phyloP scores from a whole-genome alignment of 345 rosid genomes.

The Citrus sinensis region DNA sequence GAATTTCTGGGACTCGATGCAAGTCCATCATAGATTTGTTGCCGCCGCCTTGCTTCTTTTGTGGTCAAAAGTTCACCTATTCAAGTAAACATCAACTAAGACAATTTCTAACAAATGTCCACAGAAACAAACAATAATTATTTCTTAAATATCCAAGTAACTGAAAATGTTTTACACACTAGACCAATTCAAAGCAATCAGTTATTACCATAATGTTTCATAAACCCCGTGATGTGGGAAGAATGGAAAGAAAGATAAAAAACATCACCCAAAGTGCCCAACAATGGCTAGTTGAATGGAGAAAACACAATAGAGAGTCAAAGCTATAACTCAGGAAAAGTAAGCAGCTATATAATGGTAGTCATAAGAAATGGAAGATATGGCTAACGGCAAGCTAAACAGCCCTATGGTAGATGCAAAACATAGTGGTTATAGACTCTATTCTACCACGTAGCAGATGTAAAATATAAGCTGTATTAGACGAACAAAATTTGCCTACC shows the following conservation, averaged over 20 bases:
- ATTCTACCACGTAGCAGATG: background rate
- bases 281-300: background rate
- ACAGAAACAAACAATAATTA: background rate
- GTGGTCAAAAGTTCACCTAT: conserved; percentile 79
- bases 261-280: background rate
- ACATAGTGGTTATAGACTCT: too few relatives aligned
- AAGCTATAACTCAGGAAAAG: background rate
- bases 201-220: background rate
- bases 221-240: background rate
- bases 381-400: background rate
- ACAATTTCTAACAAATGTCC: background rate
- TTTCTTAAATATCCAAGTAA: background rate
- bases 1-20: conserved; percentile 36
- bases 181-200: background rate
- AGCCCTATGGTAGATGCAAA: background rate
- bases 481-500: background rate
- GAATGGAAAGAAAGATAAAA: background rate
- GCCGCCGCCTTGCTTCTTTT: conserved; percentile 69
- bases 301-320: background rate
- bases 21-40: conserved; percentile 57
- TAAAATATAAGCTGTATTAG: background rate
- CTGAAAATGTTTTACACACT: background rate
- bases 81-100: conserved; percentile 7
- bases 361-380: background rate
- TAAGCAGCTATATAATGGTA: background rate